These are phyloP conservation scores for Talaromyces islandicus DNA, from an alignment of 2,329 filamentous ascomycete genomes.

Conservation along the genomic window DNA sequence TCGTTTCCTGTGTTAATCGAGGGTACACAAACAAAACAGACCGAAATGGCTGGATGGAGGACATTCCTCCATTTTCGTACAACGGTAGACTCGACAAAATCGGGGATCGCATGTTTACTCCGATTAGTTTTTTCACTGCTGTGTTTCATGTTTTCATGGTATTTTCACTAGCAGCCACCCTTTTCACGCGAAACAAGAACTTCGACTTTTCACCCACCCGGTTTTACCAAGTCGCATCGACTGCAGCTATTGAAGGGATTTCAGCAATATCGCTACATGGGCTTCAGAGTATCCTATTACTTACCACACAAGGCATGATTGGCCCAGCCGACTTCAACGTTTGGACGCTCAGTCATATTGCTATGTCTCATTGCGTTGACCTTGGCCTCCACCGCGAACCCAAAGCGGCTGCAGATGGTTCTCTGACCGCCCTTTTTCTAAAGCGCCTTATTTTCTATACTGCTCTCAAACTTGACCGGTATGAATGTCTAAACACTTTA, in stretches of 20 bases:
- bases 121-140: slow-evolving; percentile 15
- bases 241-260: slow-evolving; percentile 26
- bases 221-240: slow-evolving; percentile 29
- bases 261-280: slow-evolving; percentile 26
- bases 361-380: slow-evolving; percentile 34
- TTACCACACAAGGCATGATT: slow-evolving; percentile 27
- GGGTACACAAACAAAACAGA: slow-evolving; percentile 13
- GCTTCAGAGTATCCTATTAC: slow-evolving; percentile 26
- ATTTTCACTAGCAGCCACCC: slow-evolving; percentile 29
- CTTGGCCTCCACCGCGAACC: slow-evolving; percentile 33
- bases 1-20: slow-evolving; percentile 17
- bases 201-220: slow-evolving; percentile 29
- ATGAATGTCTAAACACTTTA: neutral
- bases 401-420: slow-evolving; percentile 4
- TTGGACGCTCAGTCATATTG: slow-evolving; percentile 32
- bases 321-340: slow-evolving; percentile 30
- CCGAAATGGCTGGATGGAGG: slow-evolving; percentile 20
- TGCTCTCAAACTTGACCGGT: slow-evolving; percentile 33
- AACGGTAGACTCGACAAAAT: slow-evolving; percentile 18
- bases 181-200: slow-evolving; percentile 26
- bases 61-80: slow-evolving; percentile 18
- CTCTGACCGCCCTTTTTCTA: slow-evolving; percentile 12
- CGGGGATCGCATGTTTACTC: slow-evolving; percentile 5
- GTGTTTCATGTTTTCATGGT: slow-evolving; percentile 31
- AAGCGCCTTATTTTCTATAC: slow-evolving; percentile 28